Evolutionary conservation across 23 red algal species (phyloP), one percentile per base, ranked within the genome.

Genomic region (Gracilaria domingensis): DNA sequence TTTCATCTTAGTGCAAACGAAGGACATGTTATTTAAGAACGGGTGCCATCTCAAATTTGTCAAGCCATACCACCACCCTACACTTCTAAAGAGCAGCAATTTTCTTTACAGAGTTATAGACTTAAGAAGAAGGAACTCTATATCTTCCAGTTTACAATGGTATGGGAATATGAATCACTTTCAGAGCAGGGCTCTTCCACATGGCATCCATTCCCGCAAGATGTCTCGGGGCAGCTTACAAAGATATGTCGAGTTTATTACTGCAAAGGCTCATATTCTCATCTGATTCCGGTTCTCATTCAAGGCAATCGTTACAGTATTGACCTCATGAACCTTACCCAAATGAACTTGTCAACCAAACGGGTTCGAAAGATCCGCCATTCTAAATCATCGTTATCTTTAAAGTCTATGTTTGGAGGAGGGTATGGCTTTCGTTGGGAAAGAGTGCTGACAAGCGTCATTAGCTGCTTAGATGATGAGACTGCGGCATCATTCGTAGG

Each of bases 351-450:
- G 7, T 36, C n/a, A 5, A 71, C 26, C n/a, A 36, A 37, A 37
- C 4, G 14, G 7, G 66, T 36, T 29, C 4, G 4, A 34, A 71
- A 71, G 2, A 71, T 71, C 2, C 66, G 66, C 25, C 13, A 34
- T 29, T 16, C 3, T 39, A 12, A 39, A 4, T 25, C 14, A 18
- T 71, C 66, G 13, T 39, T 35, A 4, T 71, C 66, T 26, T 34
- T 71, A 4, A 39, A 4, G 30, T 71, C 12, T 25, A 71, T 71
- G 66, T 71, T 71, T 71, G 30, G 14, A 11, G 66, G 66, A 9
- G 66, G 66, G 18, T 71, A 71, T 71, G 66, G 66, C 17, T 71
- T 24, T 36, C 5, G 35, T 4, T 71, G 35, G 66, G 66, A 71
- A 35, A 17, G 14, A 71, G 14, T 18, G 13, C 25, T 71, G 12